Evolutionary conservation across 2,329 filamentous ascomycete species (phyloP), one percentile per base, ranked within the genome.

Genomic region (Aschersonia sp.): DNA sequence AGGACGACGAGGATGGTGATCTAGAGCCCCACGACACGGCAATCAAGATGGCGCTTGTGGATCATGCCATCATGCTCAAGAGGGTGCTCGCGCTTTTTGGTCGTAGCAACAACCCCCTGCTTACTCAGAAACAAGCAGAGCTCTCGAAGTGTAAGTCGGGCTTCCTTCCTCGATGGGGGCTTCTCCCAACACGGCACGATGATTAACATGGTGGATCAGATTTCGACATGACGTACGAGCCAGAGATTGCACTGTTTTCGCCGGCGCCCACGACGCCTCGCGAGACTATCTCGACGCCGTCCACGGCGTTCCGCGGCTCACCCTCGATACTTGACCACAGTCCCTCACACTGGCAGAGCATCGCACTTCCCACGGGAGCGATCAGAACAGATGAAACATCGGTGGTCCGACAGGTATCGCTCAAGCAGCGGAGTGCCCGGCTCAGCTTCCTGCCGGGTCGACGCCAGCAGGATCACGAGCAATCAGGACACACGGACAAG

Each of bases 1-100:
- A 65, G 4, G 64, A 62, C 2, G 65, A 66, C 29, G 69, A 70
- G 2, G 69, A 71, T 30, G 61, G 66, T 2, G 68, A 74, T 43
- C 62, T 71, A 29, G 68, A 78, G 29, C 69, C 76, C 0, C 73
- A 88, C 56, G 83, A 94, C 53, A 86, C 77, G 45, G 86, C 88
- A 1, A 79, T 97, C 53, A 84, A 83, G 58, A 84, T 89, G 61
- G 85, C 87, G 1, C 73, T 97, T 32, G 76, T 94, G 41, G 92
- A 97, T 58, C 89, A 97, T 62, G 87, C 87, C 3, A 76, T 94
- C 50, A 82, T 87, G 62, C 80, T 97, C 56, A 88, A 90, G 67
- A 81, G 87, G 53, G 90, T 87, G 56, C 65, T 97, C 52, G 72
- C 72, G 4, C 72, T 81, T 55, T 86, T 87, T 62, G 73, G 74